phyloP scores from a whole-genome alignment of 163 green algal genomes.

The Scenedesmus sp. region DNA sequence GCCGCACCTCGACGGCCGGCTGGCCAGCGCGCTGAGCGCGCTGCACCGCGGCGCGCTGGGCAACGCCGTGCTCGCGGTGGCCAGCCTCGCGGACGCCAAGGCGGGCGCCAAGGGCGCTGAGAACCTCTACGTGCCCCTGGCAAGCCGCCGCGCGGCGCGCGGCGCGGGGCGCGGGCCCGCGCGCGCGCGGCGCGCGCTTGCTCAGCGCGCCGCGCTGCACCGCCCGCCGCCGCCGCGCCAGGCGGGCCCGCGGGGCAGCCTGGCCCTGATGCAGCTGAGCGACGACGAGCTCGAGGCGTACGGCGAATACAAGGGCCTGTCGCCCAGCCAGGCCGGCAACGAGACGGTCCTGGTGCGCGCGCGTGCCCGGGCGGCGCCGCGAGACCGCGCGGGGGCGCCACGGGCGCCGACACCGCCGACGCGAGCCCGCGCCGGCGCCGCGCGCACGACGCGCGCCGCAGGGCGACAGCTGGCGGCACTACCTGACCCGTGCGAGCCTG shows the following conservation, averaged over 20 bases:
- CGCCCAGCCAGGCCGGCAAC: not conserved
- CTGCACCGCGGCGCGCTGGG: not conserved
- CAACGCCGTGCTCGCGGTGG: not conserved
- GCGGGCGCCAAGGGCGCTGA: not conserved
- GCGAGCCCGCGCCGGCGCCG: not conserved
- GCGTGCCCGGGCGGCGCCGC: too few relatives aligned
- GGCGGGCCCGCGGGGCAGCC: not conserved
- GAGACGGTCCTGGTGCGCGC: too few relatives aligned
- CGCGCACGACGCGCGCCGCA: not conserved
- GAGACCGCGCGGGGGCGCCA: too few relatives aligned
- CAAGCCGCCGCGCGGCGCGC: not conserved
- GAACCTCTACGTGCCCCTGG: constrained; percentile 24
- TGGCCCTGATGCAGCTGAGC: constrained; percentile 34
- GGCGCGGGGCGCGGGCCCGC: too few relatives aligned
- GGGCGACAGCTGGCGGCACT: constrained; percentile 3
- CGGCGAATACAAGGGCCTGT: constrained; percentile 9
- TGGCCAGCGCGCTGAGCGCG: not conserved
- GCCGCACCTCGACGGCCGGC: constrained; percentile 5
- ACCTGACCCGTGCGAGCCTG: constrained; percentile 29
- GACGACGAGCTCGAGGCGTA: constrained; percentile 3
- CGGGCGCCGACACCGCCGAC: not conserved
- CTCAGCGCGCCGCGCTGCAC: too few relatives aligned
- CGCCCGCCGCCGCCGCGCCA: not conserved
- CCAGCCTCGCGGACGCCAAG: not conserved
- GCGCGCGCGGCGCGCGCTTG: too few relatives aligned